Evolutionary conservation across 257 asterid species (phyloP).

Genomic region (Nemophila menziesii): DNA sequence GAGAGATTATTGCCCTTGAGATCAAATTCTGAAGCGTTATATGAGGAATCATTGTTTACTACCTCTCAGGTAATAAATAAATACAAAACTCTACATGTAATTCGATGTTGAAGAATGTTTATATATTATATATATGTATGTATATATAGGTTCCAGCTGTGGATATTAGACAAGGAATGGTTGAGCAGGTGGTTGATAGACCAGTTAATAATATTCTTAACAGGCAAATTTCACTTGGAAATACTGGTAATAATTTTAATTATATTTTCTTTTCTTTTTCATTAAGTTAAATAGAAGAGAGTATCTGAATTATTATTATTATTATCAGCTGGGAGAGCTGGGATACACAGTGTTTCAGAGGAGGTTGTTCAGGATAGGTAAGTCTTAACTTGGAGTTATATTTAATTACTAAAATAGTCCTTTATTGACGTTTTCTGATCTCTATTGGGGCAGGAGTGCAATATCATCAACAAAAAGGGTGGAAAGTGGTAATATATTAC

Average conservation of each 20-base stretch:
- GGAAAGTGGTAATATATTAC: constrained; percentile 62
- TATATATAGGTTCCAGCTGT: constrained; percentile 40
- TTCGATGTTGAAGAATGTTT: constrained; percentile 12
- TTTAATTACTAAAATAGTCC: background rate
- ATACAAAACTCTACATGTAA: constrained; percentile 7
- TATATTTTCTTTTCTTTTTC: constrained; percentile 8
- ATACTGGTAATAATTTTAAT: constrained; percentile 40
- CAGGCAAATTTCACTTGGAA: constrained; percentile 40
- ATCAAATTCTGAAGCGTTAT: constrained; percentile 39
- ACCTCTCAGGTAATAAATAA: constrained; percentile 41
- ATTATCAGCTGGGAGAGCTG: constrained; percentile 29
- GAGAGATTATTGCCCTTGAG: constrained; percentile 37
- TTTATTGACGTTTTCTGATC: constrained; percentile 4
- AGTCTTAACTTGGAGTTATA: constrained; percentile 7
- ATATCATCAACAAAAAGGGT: constrained; percentile 33
- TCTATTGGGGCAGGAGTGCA: constrained; percentile 23
- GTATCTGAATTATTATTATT: constrained; percentile 12
- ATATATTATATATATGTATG: constrained; percentile 21
- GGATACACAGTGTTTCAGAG: constrained; percentile 32
- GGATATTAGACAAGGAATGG: constrained; percentile 36
- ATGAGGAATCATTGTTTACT: constrained; percentile 28
- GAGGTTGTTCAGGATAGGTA: constrained; percentile 57
- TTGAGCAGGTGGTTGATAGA: constrained; percentile 33
- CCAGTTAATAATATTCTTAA: constrained; percentile 29
- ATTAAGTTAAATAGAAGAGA: constrained; percentile 1